These are phyloP conservation scores for Spergularia azorica DNA, from an alignment of 179 eudicot species.

Conservation along the genomic window DNA sequence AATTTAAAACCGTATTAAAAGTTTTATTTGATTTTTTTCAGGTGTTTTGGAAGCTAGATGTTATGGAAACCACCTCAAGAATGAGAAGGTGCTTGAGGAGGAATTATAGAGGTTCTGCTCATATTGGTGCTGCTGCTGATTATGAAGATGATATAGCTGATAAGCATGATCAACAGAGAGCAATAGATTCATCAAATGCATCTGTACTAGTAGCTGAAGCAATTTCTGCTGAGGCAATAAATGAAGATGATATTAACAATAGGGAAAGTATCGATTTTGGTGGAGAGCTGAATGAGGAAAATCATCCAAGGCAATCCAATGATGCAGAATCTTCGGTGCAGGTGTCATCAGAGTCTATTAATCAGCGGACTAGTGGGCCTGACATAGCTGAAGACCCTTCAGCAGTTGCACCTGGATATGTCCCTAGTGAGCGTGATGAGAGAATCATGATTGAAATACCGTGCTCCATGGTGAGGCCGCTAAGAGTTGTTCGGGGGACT, in stretches of 20 bases:
- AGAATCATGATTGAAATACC: slow-evolving; percentile 92
- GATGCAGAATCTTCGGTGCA: slow-evolving; percentile 50
- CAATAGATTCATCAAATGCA: slow-evolving; percentile 59
- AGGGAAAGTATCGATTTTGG: slow-evolving; percentile 45
- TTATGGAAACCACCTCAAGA: slow-evolving; percentile 88
- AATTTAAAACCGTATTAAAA: neutral
- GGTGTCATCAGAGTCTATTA: slow-evolving; percentile 44
- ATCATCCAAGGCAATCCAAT: slow-evolving; percentile 45
- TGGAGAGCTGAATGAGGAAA: slow-evolving; percentile 47
- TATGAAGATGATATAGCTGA: slow-evolving; percentile 55
- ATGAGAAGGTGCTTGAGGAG: slow-evolving; percentile 86
- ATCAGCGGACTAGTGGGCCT: slow-evolving; percentile 48
- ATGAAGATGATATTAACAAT: slow-evolving; percentile 58
- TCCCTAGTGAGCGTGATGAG: slow-evolving; percentile 87
- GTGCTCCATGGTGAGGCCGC: slow-evolving; percentile 85
- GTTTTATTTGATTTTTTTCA: slow-evolving; percentile 26
- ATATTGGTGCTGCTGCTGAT: slow-evolving; percentile 87
- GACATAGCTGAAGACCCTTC: slow-evolving; percentile 55
- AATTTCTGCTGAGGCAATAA: slow-evolving; percentile 60
- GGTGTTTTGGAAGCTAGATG: slow-evolving; percentile 96
- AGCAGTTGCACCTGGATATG: slow-evolving; percentile 86
- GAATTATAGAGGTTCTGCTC: slow-evolving; percentile 81
- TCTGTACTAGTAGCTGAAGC: slow-evolving; percentile 80
- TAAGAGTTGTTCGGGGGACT: slow-evolving; percentile 79
- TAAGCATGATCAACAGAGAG: slow-evolving; percentile 42